Evolutionary conservation across 345 rosid species (phyloP).

Genomic region (Lenwebbia sp.): DNA sequence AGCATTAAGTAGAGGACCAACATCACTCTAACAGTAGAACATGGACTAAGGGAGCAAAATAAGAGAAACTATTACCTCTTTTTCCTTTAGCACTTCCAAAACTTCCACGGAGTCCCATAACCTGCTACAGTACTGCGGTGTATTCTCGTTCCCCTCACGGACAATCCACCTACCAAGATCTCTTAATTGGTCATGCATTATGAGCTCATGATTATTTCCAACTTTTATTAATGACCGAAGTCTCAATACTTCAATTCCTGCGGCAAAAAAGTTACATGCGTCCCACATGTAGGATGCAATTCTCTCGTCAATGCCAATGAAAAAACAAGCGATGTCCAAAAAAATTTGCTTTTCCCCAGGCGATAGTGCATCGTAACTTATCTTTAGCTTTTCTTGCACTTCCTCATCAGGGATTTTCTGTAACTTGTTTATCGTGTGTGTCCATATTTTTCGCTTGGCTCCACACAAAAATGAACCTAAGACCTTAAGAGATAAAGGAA

Average conservation of each 20-base stretch:
- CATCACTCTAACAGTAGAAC: neutral
- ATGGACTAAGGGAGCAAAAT: neutral
- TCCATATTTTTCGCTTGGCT: neutral
- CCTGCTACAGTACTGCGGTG: neutral
- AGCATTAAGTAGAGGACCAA: neutral
- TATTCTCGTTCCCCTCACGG: neutral
- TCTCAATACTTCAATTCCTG: neutral
- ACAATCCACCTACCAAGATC: slow-evolving; percentile 1
- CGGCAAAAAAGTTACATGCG: neutral
- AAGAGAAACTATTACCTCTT: neutral
- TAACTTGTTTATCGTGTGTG: too few species aligned
- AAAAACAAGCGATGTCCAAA: neutral
- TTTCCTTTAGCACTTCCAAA: neutral
- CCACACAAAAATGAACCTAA: neutral
- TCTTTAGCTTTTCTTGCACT: rapidly evolving
- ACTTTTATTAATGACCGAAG: too few species aligned
- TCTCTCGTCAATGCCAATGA: neutral
- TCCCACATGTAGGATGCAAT: neutral
- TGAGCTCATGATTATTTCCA: neutral
- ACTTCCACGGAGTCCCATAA: neutral
- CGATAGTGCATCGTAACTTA: neutral
- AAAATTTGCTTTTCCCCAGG: rapidly evolving
- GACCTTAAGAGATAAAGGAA: neutral
- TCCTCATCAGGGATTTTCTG: rapidly evolving
- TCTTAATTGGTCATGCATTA: neutral